phyloP scores from a whole-genome alignment of 441 rosid species.

The Populus tomentosa region DNA sequence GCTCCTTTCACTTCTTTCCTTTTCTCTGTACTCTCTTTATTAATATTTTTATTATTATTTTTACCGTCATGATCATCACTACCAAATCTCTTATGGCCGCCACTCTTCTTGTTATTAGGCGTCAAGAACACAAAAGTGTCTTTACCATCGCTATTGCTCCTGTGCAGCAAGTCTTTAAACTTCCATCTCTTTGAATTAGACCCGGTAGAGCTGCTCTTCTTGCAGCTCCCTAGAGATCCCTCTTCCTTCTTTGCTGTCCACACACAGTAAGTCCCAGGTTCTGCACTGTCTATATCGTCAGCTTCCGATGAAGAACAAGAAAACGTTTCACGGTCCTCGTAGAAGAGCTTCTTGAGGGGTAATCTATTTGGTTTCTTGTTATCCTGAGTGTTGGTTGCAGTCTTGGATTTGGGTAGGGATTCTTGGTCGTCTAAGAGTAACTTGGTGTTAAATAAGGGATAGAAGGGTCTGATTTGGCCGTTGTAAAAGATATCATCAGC shows the following conservation, averaged over 20 bases:
- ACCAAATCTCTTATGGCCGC: neutral
- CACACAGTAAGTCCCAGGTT: constrained; percentile 59
- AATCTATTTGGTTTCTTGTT: constrained; percentile 19
- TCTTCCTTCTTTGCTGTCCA: constrained; percentile 48
- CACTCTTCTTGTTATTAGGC: constrained; percentile 10
- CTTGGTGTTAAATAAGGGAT: too few species aligned
- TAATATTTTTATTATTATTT: neutral
- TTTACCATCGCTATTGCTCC: constrained; percentile 64
- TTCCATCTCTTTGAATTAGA: constrained; percentile 63
- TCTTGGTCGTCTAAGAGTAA: too few species aligned
- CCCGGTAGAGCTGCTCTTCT: constrained; percentile 75
- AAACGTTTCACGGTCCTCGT: constrained; percentile 43
- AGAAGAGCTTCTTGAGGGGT: constrained; percentile 48
- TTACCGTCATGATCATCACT: neutral
- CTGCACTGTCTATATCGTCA: constrained; percentile 46
- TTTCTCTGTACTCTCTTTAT: neutral
- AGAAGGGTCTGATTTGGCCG: too few species aligned
- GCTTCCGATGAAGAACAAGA: constrained; percentile 51
- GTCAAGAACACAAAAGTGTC: constrained; percentile 37
- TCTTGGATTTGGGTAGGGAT: too few species aligned
- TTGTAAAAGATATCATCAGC: too few species aligned
- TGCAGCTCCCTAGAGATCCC: constrained; percentile 28
- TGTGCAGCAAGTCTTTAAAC: constrained; percentile 41
- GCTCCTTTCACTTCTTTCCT: neutral
- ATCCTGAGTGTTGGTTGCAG: neutral